Evolutionary conservation across 176 grass and related monocot genomes (phyloP), one percentile per base, ranked within the genome.

Genomic region (Thalia dealbata): DNA sequence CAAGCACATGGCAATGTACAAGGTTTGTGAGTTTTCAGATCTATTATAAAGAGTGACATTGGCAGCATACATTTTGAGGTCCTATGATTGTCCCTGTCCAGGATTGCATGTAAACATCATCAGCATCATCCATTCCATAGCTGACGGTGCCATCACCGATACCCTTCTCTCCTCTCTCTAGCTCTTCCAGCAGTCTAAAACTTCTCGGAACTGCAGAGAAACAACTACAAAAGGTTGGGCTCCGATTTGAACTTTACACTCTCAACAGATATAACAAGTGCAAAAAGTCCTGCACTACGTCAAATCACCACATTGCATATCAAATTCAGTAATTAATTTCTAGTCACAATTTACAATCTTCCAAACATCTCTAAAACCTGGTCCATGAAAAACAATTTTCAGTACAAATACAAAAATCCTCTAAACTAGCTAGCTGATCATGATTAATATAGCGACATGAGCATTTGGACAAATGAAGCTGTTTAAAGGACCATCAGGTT

Each of bases 51-150:
- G 66, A 22, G 50, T 27, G 67, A 64, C 58, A 76, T 86, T 10
- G 25, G 60, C 25, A 77, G 7, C 72, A 52, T 93, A 93, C 90
- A 80, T 90, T 93, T 43, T 80, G 79, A 29, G 90, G 87, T 25
- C 90, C 87, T 51, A 93, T 93, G 27, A 93, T 93, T 29, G 87
- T 90, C 29, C 90, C 90, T 43, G 90, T 93, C 90, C 90, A 93
- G 59, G 86, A 93, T 23, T 76, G 84, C 90, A 93, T 89, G 58
- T 84, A 89, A 76, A 89, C 86, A 62, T 92, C 90, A 78, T 92
- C 90, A 82, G 81, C 76, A 86, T 92, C 86, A 82, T 89, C 90
- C 90, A 92, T 92, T 68, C 90, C 90, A 78, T 93, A 89, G 75
- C 90, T 93, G 79, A 89, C 90, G 12, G 90, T 86, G 50, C 86